Percentiles rank a stretch among this genome's conserved stretches.
Conservation (phyloP, 108 stramenopile genomes). For the Nitzschia palea region DNA sequence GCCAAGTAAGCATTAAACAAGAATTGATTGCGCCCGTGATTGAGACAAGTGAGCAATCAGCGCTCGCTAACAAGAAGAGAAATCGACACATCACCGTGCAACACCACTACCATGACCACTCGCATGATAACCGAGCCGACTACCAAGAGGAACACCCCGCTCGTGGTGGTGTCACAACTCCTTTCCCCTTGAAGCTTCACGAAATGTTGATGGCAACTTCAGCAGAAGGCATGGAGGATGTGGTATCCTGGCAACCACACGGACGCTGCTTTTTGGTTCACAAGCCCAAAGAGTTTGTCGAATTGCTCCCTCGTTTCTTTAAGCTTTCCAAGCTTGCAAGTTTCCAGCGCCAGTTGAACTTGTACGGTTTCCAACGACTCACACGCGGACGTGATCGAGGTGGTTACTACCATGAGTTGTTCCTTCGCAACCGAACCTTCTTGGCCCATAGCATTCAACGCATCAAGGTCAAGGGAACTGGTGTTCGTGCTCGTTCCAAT, state of each 20-base stretch:
- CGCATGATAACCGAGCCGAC: slow-evolving; percentile 40
- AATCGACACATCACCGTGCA: slow-evolving; percentile 31
- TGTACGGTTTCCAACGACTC: slow-evolving; percentile 89
- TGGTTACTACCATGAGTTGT: slow-evolving; percentile 75
- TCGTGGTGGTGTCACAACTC: slow-evolving; percentile 60
- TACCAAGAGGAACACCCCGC: slow-evolving; percentile 22
- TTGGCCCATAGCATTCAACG: slow-evolving; percentile 69
- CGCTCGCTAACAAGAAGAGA: slow-evolving; percentile 7
- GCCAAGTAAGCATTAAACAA: background rate
- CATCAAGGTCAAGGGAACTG: slow-evolving; percentile 81
- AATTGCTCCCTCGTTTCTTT: slow-evolving; percentile 88
- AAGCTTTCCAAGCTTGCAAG: slow-evolving; percentile 86
- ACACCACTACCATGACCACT: slow-evolving; percentile 79
- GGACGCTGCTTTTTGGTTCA: slow-evolving; percentile 88
- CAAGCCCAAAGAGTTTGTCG: slow-evolving; percentile 82
- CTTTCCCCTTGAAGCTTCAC: slow-evolving; percentile 77
- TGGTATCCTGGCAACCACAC: slow-evolving; percentile 86
- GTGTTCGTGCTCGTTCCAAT: slow-evolving; percentile 66
- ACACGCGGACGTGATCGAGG: slow-evolving; percentile 70
- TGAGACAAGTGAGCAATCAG: background rate
- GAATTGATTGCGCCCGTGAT: background rate
- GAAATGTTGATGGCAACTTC: slow-evolving; percentile 45
- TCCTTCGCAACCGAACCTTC: slow-evolving; percentile 63
- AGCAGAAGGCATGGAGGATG: slow-evolving; percentile 51
- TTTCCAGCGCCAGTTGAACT: slow-evolving; percentile 93